Base-by-base conservation (phyloP, 148 eudicot species). In the Polygonum maritimum region DNA sequence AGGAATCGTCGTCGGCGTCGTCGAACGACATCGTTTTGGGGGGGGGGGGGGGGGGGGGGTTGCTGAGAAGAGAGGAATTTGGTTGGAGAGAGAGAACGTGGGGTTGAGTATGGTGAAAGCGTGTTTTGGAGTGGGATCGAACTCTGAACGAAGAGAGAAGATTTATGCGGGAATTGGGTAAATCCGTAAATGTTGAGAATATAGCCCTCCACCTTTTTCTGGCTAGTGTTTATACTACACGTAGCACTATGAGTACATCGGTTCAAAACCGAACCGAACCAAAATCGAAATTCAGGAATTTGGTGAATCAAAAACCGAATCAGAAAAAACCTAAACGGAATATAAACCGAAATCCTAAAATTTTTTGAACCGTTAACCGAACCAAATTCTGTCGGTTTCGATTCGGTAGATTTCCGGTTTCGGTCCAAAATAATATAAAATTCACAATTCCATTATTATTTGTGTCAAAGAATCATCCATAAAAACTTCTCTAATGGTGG, bases 1-100 rank as follows among this genome's bases (percentile, higher is more conserved):
- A 90, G 21, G 99, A 82, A 48, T 94, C 94, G 21, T 84, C 92
- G 35, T 92, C 96, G 45, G 87, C 96, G 3, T 85, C 82, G 60
- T 84, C 90, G 74, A 80, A 82, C 70, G 91, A 81, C 80, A 84
- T 87, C 60, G 80, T 79, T 51, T 79, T 48, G 3, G 44, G 71
- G 19, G 65, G 0, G 0, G 3, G 69, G 39, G n/a, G n/a, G 60
- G n/a, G 18, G 31, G 0, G 3, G 69, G 39, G 39, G 39, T 63
- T 12, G 71, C 44, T 36, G 71, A 67, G 71, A 38, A 36, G 71
- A 67, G 71, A 67, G 71, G 45, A 36, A 26, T 26, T 15, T 40
- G n/a, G n/a, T 22, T 33, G 7, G 71, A 65, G 71, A 36, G 45
- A 67, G 71, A 67, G 40, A 67, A 67, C 71, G 71, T 67, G 71